These are phyloP conservation scores for Rosellinia necatrix DNA, from an alignment of 2,329 filamentous ascomycete genomes.

Conservation along the genomic window DNA sequence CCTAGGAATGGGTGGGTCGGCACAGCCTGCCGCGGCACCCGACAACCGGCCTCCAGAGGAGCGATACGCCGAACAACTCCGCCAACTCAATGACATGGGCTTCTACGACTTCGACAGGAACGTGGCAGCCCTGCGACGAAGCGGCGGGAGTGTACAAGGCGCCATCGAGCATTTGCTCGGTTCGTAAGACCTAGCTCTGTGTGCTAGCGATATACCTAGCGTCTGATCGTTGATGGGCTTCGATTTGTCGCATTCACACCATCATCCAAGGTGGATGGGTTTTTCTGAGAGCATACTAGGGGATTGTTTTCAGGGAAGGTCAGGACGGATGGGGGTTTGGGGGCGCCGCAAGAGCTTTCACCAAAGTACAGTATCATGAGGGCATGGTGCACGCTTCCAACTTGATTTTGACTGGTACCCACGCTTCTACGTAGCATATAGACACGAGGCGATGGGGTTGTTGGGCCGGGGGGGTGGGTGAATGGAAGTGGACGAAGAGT, in stretches of 20 bases:
- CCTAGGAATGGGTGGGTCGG: slow-evolving; percentile 47
- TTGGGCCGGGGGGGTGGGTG: too few relatives aligned
- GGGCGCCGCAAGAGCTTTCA: background rate
- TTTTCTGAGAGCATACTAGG: background rate
- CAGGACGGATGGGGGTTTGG: background rate
- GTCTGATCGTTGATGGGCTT: background rate
- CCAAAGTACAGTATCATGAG: slow-evolving; percentile 12
- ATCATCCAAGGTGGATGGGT: background rate
- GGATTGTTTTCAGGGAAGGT: background rate
- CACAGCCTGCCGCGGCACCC: slow-evolving; percentile 56
- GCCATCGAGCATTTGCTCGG: slow-evolving; percentile 76
- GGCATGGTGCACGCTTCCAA: background rate
- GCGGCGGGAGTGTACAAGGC: slow-evolving; percentile 92
- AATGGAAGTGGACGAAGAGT: background rate
- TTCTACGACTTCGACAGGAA: slow-evolving; percentile 98
- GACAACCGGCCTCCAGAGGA: slow-evolving; percentile 94
- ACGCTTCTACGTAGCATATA: slow-evolving; percentile 4
- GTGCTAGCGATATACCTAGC: background rate
- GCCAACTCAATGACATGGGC: slow-evolving; percentile 96
- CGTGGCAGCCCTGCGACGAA: slow-evolving; percentile 81
- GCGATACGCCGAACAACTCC: slow-evolving; percentile 84
- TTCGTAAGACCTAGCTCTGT: slow-evolving; percentile 23
- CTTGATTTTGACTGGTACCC: background rate
- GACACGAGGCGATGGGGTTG: background rate
- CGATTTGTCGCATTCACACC: background rate